Percentiles rank a stretch among this genome's conserved stretches.
phyloP scores from a whole-genome alignment of 371 early-diverging fungal species.

The Dinochytrium kinnereticum region DNA sequence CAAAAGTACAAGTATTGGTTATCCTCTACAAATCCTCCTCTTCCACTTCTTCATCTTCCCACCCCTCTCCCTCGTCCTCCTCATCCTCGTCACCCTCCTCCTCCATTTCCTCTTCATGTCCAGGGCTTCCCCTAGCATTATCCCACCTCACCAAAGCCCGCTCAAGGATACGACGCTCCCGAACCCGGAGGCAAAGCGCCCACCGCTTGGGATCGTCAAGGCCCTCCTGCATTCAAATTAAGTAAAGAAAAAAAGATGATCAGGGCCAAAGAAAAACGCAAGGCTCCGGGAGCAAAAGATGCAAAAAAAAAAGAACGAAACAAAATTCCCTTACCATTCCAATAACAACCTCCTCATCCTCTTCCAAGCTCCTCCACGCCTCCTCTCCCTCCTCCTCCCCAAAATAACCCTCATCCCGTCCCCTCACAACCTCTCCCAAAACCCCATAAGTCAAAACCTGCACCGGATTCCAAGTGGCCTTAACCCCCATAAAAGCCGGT shows the following conservation, averaged over 20 bases:
- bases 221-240: neutral
- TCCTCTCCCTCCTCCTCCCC: too few relatives aligned
- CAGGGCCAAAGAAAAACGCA: too few relatives aligned
- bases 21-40: neutral
- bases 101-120: neutral
- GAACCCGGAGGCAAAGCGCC: neutral
- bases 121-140: neutral
- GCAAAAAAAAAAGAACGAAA: neutral
- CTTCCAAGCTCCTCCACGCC: neutral
- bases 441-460: neutral
- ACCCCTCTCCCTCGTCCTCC: neutral
- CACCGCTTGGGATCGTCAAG: neutral
- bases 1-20: too few relatives aligned
- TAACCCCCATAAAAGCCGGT: neutral
- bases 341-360: neutral
- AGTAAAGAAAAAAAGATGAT: neutral
- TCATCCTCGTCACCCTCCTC: neutral
- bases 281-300: too few relatives aligned
- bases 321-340: neutral
- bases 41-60: neutral
- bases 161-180: neutral
- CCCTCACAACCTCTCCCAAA: neutral
- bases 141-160: neutral
- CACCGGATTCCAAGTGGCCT: neutral
- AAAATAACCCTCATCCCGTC: neutral